A percentile compares a stretch with the other conserved stretches of the same genome.
These are phyloP conservation scores for Aspergillus novoparasiticus DNA, from an alignment of 2,329 filamentous ascomycete genomes.

Conservation along the genomic window DNA sequence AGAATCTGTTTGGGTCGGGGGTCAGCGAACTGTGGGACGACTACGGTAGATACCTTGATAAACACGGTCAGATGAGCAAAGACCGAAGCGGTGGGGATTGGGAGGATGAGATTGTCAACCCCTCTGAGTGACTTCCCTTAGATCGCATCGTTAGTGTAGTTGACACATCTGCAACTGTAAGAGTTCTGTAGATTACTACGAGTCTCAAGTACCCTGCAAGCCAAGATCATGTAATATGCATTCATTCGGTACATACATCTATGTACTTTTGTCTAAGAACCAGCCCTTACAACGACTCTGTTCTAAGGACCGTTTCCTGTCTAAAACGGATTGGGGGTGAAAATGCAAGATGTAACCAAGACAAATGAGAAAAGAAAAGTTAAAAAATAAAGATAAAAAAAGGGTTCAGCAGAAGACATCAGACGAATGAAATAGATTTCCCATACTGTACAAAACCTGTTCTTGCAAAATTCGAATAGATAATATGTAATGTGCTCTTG, in stretches of 20 bases:
- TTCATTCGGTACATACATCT: conserved; percentile 27
- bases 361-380: conserved; percentile 19
- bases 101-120: conserved; percentile 32
- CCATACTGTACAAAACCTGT: conserved; percentile 45
- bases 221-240: conserved; percentile 8
- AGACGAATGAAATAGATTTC: conserved; percentile 37
- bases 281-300: neutral
- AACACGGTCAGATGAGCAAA: conserved; percentile 21
- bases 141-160: neutral
- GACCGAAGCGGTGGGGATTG: conserved; percentile 21
- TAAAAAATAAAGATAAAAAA: conserved; percentile 17
- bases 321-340: conserved; percentile 16
- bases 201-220: neutral
- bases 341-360: conserved; percentile 21
- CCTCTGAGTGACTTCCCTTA: neutral
- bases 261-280: conserved; percentile 16
- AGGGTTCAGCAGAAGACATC: conserved; percentile 32
- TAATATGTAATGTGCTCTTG: conserved; percentile 23
- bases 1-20: conserved; percentile 61
- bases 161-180: neutral
- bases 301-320: conserved; percentile 17
- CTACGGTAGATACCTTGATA: conserved; percentile 61
- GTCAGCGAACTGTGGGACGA: conserved; percentile 74
- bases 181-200: neutral
- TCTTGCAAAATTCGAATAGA: conserved; percentile 35